phyloP scores from a whole-genome alignment of 208 protist species.

The Novymonas esmeraldas region DNA sequence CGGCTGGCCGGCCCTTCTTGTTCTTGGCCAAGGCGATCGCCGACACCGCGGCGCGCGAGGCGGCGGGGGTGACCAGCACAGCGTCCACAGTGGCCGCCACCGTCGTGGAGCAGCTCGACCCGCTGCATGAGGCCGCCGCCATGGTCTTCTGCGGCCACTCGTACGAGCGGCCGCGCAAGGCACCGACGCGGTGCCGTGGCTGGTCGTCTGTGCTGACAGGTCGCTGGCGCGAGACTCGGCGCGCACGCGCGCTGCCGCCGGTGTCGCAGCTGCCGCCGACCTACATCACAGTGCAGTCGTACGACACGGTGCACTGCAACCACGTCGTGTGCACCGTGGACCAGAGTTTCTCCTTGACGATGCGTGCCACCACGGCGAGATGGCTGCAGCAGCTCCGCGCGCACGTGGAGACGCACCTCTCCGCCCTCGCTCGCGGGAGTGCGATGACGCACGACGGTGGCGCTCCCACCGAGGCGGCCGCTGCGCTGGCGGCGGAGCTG shows the following conservation, averaged over 20 bases:
- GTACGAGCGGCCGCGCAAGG: constrained; percentile 42
- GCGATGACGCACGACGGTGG: background rate
- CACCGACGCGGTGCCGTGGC: constrained; percentile 73
- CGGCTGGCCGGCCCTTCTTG: constrained; percentile 40
- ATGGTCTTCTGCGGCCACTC: constrained; percentile 67
- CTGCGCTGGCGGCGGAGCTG: constrained; percentile 29
- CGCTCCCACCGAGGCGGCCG: constrained; percentile 1
- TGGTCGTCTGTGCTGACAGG: constrained; percentile 75
- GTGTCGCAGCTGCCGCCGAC: constrained; percentile 69
- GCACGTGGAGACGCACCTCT: constrained; percentile 43
- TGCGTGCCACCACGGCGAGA: constrained; percentile 65
- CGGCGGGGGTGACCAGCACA: background rate
- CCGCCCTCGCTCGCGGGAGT: constrained; percentile 27
- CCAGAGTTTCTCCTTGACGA: constrained; percentile 49
- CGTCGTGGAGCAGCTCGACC: constrained; percentile 45
- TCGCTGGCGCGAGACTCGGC: constrained; percentile 75
- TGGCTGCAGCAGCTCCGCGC: constrained; percentile 74
- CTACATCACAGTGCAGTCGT: constrained; percentile 56
- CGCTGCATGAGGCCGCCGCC: constrained; percentile 63
- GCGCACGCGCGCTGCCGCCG: constrained; percentile 65
- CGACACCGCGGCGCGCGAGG: constrained; percentile 15
- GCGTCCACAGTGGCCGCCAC: constrained; percentile 15
- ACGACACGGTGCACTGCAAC: constrained; percentile 66
- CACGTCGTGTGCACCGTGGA: constrained; percentile 63
- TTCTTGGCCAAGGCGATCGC: constrained; percentile 53